Evolutionary conservation across 768 basidiomycete genomes (phyloP).

Genomic region (Cyclocybe cylindracea): DNA sequence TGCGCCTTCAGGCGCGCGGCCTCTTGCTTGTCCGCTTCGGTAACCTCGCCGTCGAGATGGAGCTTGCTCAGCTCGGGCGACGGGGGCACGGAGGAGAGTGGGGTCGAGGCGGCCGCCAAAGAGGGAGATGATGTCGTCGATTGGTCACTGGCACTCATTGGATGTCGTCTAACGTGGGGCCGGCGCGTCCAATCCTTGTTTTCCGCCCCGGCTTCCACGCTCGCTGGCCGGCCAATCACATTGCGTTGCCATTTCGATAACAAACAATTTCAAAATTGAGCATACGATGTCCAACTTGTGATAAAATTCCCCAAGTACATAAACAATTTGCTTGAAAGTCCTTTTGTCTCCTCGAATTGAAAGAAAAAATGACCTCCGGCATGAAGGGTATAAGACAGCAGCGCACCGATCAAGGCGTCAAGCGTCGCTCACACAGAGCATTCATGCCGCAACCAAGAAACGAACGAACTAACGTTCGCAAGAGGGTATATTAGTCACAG

Average conservation of each 20-base stretch:
- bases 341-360: too few relatives aligned
- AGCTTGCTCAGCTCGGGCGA: conserved; percentile 61
- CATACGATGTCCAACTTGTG: too few relatives aligned
- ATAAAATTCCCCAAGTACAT: too few relatives aligned
- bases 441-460: not conserved
- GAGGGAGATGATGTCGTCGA: conserved; percentile 40
- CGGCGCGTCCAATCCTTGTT: conserved; percentile 7
- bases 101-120: conserved; percentile 41
- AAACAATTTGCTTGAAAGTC: too few relatives aligned
- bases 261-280: too few relatives aligned
- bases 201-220: too few relatives aligned
- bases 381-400: too few relatives aligned
- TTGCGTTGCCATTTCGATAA: too few relatives aligned
- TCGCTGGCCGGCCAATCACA: too few relatives aligned
- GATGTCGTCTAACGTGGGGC: not conserved
- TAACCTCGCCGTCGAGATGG: conserved; percentile 51
- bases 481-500: conserved; percentile 10
- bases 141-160: conserved; percentile 32
- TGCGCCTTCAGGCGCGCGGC: conserved; percentile 76
- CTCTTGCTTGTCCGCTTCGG: conserved; percentile 68
- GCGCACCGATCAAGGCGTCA: too few relatives aligned
- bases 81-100: conserved; percentile 50
- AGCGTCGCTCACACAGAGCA: conserved; percentile 1
- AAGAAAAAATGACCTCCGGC: too few relatives aligned
- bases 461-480: not conserved